These are phyloP conservation scores for Kurtzmaniella fragi DNA, from an alignment of 805 yeast genomes.

Conservation along the genomic window DNA sequence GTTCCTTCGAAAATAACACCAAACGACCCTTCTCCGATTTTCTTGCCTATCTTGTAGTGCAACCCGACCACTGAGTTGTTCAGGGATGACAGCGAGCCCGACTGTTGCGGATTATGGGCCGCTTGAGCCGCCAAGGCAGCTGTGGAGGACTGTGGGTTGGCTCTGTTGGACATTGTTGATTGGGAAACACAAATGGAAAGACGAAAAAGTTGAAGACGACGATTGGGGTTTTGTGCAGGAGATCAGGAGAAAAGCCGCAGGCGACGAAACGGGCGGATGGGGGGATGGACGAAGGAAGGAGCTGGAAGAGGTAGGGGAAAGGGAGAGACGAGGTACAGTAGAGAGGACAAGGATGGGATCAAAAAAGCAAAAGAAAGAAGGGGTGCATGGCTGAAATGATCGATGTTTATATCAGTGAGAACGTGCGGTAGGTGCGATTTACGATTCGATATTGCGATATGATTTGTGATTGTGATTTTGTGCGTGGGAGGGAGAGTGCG, in stretches of 20 bases:
- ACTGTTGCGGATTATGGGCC: slow-evolving; percentile 17
- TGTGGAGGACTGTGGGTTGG: slow-evolving; percentile 24
- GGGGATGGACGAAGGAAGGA: neutral
- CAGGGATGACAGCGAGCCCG: slow-evolving; percentile 13
- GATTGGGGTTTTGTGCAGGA: neutral
- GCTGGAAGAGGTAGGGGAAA: no score
- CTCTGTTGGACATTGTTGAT: slow-evolving; percentile 20
- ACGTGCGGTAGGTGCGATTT: no score
- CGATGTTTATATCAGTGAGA: no score
- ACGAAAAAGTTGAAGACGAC: neutral
- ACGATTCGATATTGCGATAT: no score
- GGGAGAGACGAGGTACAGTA: no score
- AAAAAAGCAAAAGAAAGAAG: no score
- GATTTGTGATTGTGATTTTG: no score
- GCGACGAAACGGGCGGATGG: neutral
- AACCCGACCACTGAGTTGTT: slow-evolving; percentile 47
- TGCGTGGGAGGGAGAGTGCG: no score
- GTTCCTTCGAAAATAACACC: slow-evolving; percentile 82
- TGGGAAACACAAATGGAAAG: neutral
- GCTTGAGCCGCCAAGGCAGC: slow-evolving; percentile 39
- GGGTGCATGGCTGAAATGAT: no score
- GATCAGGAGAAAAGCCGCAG: neutral
- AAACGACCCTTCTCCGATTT: slow-evolving; percentile 85
- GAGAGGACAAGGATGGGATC: no score
- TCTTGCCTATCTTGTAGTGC: slow-evolving; percentile 76